phyloP scores from a whole-genome alignment of 2,329 filamentous ascomycete species.

The Xylariaceae sp. region DNA sequence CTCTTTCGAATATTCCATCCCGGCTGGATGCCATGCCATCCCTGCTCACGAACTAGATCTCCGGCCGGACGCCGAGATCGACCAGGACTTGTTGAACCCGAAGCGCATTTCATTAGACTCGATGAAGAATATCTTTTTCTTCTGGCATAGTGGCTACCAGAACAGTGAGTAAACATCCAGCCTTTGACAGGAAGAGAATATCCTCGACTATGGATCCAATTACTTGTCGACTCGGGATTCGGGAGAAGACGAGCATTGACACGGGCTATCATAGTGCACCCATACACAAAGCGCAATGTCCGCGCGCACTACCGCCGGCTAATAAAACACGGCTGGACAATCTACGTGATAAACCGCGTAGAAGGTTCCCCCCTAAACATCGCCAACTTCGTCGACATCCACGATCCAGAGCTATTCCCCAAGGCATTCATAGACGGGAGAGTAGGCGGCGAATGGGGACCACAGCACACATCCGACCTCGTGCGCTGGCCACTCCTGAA shows the following conservation, averaged over 20 bases:
- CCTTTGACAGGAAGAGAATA: not conserved
- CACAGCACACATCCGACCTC: slow-evolving; percentile 55
- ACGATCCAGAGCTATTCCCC: slow-evolving; percentile 44
- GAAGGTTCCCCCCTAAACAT: slow-evolving; percentile 45
- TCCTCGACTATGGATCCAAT: not conserved
- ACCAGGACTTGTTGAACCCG: slow-evolving; percentile 40
- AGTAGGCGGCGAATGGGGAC: slow-evolving; percentile 46
- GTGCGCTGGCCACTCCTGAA: slow-evolving; percentile 55
- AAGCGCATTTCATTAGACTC: slow-evolving; percentile 32
- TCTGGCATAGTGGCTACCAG: slow-evolving; percentile 50
- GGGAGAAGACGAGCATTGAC: slow-evolving; percentile 1
- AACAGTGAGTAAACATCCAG: slow-evolving; percentile 26
- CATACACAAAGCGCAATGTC: slow-evolving; percentile 50
- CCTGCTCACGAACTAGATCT: slow-evolving; percentile 41
- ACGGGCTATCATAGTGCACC: slow-evolving; percentile 37
- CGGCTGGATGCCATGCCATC: slow-evolving; percentile 40
- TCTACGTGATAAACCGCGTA: slow-evolving; percentile 48
- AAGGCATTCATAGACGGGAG: slow-evolving; percentile 46
- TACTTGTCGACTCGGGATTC: not conserved
- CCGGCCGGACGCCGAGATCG: slow-evolving; percentile 44
- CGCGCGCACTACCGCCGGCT: slow-evolving; percentile 53
- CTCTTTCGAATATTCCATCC: slow-evolving; percentile 31
- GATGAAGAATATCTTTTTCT: slow-evolving; percentile 56
- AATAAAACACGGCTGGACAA: slow-evolving; percentile 46
- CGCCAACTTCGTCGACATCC: slow-evolving; percentile 44